Base-by-base conservation (phyloP, 306 rosid species). In the Geum urbanum region DNA sequence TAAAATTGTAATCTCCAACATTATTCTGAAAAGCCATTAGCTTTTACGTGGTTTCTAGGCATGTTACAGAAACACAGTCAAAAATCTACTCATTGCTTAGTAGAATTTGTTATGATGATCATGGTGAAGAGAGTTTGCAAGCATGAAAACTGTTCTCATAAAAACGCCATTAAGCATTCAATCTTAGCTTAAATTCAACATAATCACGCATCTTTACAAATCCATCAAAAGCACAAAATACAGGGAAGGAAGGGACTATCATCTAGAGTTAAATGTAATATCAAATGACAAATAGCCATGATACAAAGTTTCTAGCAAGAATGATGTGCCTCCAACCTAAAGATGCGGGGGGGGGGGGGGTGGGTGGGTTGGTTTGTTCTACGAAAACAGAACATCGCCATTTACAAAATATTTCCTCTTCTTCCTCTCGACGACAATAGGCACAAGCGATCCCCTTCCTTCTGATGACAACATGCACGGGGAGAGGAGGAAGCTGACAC, bases 251-350 rank as follows among this genome's bases (percentile, higher is more conserved):
- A 12, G 0, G n/a, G n/a, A 22, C 19, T 52, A 37, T 63, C 35
- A 41, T 37, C 71, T 68, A 57, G 49, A 74, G 71, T 62, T 53
- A n/a, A 20, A 65, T 9, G 11, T 13, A n/a, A 18, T 16, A n/a
- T 15, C 7, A 41, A 24, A 60, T 20, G 71, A 74, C 71, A 54
- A 71, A 67, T 64, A 69, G 77, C 72, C 76, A 69, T 84, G 82
- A 67, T 82, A 79, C 91, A 86, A 63, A 46, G 78, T 80, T 72
- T 64, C n/a, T 74, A 71, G 70, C 52, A 72, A 72, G 58, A 43
- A 62, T 47, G 46, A 62, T 40, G n/a, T n/a, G 46, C 70, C 72
- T 62, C 72, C 51, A 12, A 45, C 86, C 82, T 56, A 49, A 67
- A 56, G 70, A 64, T 46, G 65, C 39, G 71, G 80, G 24, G 57